These are phyloP conservation scores for Phytopythium delawarense DNA, from an alignment of 352 stramenopile genomes.

Conservation along the genomic window DNA sequence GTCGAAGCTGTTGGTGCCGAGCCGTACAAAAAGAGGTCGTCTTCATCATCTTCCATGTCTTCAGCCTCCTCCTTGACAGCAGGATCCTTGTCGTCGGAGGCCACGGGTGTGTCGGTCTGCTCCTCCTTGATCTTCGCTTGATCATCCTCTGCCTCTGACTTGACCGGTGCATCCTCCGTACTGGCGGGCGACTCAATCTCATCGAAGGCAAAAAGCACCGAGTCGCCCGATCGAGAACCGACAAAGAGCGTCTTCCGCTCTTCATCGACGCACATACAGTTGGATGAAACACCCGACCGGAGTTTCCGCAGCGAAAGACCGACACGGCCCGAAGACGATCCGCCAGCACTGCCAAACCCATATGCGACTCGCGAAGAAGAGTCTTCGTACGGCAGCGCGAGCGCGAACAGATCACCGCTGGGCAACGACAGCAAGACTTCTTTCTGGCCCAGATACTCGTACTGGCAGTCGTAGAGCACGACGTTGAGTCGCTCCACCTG, in stretches of 20 bases:
- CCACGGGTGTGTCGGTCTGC: slow-evolving; percentile 10
- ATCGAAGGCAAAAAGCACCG: slow-evolving; percentile 59
- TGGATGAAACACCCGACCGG: slow-evolving; percentile 36
- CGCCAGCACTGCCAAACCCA: slow-evolving; percentile 12
- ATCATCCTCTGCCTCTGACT: slow-evolving; percentile 9
- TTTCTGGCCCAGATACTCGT: slow-evolving; percentile 64
- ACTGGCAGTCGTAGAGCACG: slow-evolving; percentile 64
- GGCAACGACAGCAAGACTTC: slow-evolving; percentile 63
- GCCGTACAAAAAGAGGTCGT: slow-evolving; percentile 76
- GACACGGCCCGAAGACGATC: slow-evolving; percentile 10
- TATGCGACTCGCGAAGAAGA: slow-evolving; percentile 29
- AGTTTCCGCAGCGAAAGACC: slow-evolving; percentile 55
- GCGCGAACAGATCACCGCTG: slow-evolving; percentile 54
- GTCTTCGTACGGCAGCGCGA: slow-evolving; percentile 63
- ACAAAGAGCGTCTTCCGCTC: slow-evolving; percentile 70
- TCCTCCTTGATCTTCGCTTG: slow-evolving; percentile 22
- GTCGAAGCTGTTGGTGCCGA: slow-evolving; percentile 16
- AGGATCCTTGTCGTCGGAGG: slow-evolving; percentile 8
- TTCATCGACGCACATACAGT: slow-evolving; percentile 60
- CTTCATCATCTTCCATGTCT: slow-evolving; percentile 59
- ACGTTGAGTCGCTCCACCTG: slow-evolving; percentile 47
- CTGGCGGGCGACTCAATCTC: slow-evolving; percentile 17
- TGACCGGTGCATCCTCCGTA: slow-evolving; percentile 14
- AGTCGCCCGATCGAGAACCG: slow-evolving; percentile 77
- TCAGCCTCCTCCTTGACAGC: slow-evolving; percentile 13